Conservation (phyloP, 2,329 filamentous ascomycete genomes). For the Aspergillus bombycis region DNA sequence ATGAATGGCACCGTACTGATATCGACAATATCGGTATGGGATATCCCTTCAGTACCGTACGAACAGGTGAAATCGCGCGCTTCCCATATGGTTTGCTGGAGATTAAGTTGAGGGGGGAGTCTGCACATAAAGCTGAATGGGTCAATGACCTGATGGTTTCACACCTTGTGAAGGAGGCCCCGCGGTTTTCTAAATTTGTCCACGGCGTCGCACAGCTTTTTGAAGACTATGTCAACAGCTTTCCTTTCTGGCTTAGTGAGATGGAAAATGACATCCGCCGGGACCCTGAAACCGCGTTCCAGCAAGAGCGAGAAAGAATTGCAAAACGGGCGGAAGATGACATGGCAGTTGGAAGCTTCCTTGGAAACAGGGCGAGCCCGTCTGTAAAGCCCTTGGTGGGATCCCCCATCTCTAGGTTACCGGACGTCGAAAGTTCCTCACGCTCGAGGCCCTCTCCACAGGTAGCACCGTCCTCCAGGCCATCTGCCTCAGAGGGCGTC, state of each 20-base stretch:
- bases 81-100: conserved; percentile 92
- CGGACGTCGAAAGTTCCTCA: conserved; percentile 29
- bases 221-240: conserved; percentile 92
- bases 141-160: conserved; percentile 88
- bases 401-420: conserved; percentile 36
- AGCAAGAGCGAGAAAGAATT: conserved; percentile 84
- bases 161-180: conserved; percentile 85
- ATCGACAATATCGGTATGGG: conserved; percentile 82
- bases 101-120: conserved; percentile 72
- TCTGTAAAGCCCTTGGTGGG: conserved; percentile 33
- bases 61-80: conserved; percentile 85
- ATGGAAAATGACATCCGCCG: conserved; percentile 92
- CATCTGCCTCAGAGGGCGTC: conserved; percentile 47
- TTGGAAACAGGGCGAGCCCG: conserved; percentile 58
- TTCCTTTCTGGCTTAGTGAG: conserved; percentile 94
- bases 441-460: conserved; percentile 29
- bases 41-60: conserved; percentile 84
- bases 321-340: conserved; percentile 83
- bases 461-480: conserved; percentile 24
- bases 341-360: conserved; percentile 83
- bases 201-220: conserved; percentile 91
- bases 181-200: conserved; percentile 94
- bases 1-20: conserved; percentile 88
- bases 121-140: conserved; percentile 74
- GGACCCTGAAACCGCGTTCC: conserved; percentile 86